These are phyloP conservation scores for Solanum aculeatissimum DNA, from an alignment of 305 asterid species.

Conservation along the genomic window DNA sequence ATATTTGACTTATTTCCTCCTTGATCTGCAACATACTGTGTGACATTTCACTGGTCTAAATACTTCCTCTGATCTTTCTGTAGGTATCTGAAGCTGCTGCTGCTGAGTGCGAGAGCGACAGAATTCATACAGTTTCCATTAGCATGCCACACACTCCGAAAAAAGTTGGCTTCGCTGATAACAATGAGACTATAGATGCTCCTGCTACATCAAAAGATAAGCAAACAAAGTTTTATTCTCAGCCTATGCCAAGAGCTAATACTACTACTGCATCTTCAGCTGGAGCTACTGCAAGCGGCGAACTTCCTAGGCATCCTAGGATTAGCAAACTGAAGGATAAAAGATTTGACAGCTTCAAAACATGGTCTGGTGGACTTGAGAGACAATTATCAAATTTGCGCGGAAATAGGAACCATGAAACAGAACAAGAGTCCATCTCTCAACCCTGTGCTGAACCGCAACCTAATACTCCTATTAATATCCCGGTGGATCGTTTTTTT, in stretches of 20 bases:
- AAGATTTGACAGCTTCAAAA: conserved; percentile 68
- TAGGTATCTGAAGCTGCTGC: neutral
- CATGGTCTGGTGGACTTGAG: conserved; percentile 73
- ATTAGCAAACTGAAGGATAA: conserved; percentile 30
- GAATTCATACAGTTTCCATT: neutral
- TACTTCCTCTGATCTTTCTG: neutral
- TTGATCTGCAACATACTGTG: neutral
- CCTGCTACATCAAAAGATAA: neutral
- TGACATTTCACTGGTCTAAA: neutral
- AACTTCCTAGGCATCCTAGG: conserved; percentile 26
- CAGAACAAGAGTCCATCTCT: conserved; percentile 10
- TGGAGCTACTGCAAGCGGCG: conserved; percentile 4
- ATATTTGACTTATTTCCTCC: neutral
- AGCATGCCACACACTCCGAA: neutral
- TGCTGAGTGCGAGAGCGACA: neutral
- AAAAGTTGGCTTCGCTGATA: neutral
- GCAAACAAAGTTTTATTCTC: conserved; percentile 34
- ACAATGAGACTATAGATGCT: neutral
- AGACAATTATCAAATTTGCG: conserved; percentile 49
- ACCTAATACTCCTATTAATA: conserved; percentile 6
- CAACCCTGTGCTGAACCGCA: conserved; percentile 20
- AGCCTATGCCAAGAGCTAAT: conserved; percentile 44
- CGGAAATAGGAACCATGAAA: conserved; percentile 21
- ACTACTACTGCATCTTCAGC: conserved; percentile 1
- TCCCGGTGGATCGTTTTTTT: conserved; percentile 47